phyloP scores from a whole-genome alignment of 441 rosid genomes.

The Melastoma candidum region DNA sequence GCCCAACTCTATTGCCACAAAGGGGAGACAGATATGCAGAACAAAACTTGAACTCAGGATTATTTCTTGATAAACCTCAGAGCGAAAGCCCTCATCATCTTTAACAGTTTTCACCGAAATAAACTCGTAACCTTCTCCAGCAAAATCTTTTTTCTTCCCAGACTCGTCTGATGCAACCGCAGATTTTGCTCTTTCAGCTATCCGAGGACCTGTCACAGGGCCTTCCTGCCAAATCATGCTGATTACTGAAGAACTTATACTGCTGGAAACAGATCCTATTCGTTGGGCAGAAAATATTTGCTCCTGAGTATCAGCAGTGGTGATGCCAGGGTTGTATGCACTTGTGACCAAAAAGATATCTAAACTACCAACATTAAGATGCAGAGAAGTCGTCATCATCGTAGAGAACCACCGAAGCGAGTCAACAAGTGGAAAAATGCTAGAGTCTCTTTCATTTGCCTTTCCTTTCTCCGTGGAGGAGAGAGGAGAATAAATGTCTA shows the following conservation, averaged over 20 bases:
- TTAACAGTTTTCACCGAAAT: constrained; percentile 51
- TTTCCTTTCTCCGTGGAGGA: constrained; percentile 25
- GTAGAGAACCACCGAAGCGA: constrained; percentile 29
- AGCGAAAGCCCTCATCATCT: constrained; percentile 44
- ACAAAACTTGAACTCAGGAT: constrained; percentile 55
- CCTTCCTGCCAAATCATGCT: constrained; percentile 81
- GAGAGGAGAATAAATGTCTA: constrained; percentile 45
- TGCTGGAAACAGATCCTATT: constrained; percentile 42
- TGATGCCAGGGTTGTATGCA: constrained; percentile 26
- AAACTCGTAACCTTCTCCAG: constrained; percentile 59
- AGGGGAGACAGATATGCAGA: constrained; percentile 46
- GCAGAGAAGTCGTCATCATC: constrained; percentile 38
- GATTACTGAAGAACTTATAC: constrained; percentile 42
- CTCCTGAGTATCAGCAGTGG: constrained; percentile 20
- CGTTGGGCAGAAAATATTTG: constrained; percentile 39
- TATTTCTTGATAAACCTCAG: constrained; percentile 54
- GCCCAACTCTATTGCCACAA: constrained; percentile 36
- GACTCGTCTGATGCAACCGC: constrained; percentile 58
- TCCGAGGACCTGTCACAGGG: constrained; percentile 53
- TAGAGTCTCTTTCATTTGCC: constrained; percentile 15
- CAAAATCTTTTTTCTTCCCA: constrained; percentile 32
- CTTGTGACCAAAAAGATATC: constrained; percentile 51
- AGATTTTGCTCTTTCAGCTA: constrained; percentile 70
- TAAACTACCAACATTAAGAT: constrained; percentile 45
- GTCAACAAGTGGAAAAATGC: constrained; percentile 25